Base-by-base conservation (phyloP, 2,329 filamentous ascomycete genomes). In the Cladosporium austrohemisphaericum region DNA sequence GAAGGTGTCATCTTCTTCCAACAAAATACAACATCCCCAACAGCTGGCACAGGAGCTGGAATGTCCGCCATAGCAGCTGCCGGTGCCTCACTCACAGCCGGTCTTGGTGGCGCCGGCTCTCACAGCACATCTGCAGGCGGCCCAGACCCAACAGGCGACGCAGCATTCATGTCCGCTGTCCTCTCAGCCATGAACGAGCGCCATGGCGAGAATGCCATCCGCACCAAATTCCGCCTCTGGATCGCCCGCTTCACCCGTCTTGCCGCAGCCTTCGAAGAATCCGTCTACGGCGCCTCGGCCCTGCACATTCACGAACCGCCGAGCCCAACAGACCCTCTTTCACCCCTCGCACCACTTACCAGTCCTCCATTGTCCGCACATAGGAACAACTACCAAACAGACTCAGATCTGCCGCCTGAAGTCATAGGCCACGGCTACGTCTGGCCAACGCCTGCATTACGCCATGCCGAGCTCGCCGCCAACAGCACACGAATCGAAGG, bases 401-500 rank as follows among this genome's bases (percentile, higher is more conserved):
- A 51, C 16, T 20, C 41, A 9, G 51, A 57, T 18, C 46, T 60
- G 5, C 55, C 60, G 6, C 53, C 62, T 8, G 62, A 66, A 41
- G 62, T 65, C 22, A 56, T 57, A 20, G 92, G 92, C 0, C 93
- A 97, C 65, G 93, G 93, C 32, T 97, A 95, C 65, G 92, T 98
- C 26, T 98, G 93, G 93, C 72, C 85, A 3, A 88, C 95, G 60
- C 89, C 96, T 49, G 73, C 76, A 32, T 78, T 85, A 6, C 92
- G 89, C 68, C 79, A 86, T 60, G 85, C 84, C 60, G 93, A 98
- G 69, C 79, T 98, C 29, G 87, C 90, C 13, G 92, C 90, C 3
- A 95, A 95, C 53, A 89, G 93, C 38, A 89, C 88, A 50, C 80
- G 93, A 50, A 94, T 98, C 54, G 93, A 98, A 71, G 93, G 92